Conservation (phyloP, 306 rosid species). For the Arachis hypogaea region DNA sequence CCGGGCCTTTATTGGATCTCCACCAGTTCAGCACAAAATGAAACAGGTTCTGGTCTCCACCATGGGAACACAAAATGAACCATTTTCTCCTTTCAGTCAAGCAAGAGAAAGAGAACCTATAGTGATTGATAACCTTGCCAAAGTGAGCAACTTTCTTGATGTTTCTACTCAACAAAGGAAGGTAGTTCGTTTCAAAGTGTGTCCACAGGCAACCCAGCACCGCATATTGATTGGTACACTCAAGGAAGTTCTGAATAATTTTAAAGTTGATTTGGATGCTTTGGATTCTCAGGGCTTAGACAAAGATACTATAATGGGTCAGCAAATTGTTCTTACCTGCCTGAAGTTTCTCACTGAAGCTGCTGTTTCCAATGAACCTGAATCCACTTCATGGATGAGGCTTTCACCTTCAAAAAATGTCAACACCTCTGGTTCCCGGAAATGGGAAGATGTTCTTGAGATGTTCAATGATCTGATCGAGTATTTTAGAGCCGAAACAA, state of each 20-base stretch:
- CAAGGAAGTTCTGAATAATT: constrained; percentile 56
- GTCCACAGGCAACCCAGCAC: constrained; percentile 75
- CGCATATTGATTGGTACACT: constrained; percentile 71
- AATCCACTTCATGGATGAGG: constrained; percentile 80
- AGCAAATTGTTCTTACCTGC: constrained; percentile 75
- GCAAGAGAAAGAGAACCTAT: constrained; percentile 67
- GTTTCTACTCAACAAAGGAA: constrained; percentile 86
- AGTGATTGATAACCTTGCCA: constrained; percentile 64
- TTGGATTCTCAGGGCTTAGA: constrained; percentile 40
- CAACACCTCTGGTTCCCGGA: constrained; percentile 46
- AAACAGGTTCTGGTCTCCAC: constrained; percentile 37
- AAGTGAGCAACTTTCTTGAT: constrained; percentile 63
- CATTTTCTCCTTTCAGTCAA: constrained; percentile 54
- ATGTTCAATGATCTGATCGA: constrained; percentile 77
- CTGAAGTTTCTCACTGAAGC: constrained; percentile 57
- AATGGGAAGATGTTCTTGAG: constrained; percentile 84
- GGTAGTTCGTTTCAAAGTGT: constrained; percentile 57
- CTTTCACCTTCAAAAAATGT: constrained; percentile 54
- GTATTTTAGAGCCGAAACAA: constrained; percentile 55
- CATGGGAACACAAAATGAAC: constrained; percentile 30
- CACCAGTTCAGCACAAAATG: constrained; percentile 51
- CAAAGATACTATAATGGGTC: constrained; percentile 54
- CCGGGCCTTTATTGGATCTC: constrained; percentile 68
- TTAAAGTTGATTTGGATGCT: constrained; percentile 65
- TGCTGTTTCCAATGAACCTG: constrained; percentile 44